Percentiles rank a stretch among this genome's conserved stretches.
These are phyloP conservation scores for Cercophora newfieldiana DNA, from an alignment of 495 filamentous ascomycete genomes.

Conservation along the genomic window DNA sequence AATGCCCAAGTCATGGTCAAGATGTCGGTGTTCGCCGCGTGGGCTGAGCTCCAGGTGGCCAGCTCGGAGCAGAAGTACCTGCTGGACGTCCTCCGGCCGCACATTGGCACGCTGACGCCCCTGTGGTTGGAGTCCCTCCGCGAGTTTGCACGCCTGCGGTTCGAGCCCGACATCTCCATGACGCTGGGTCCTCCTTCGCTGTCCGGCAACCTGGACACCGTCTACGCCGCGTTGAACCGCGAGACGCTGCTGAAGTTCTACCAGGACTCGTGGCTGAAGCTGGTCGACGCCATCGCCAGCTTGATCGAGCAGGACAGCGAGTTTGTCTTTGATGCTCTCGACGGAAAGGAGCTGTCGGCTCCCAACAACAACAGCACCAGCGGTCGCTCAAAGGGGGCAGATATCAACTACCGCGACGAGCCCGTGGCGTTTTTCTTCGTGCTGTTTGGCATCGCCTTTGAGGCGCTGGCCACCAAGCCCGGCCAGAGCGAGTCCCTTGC, in stretches of 20 bases:
- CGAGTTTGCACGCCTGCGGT: conserved; percentile 90
- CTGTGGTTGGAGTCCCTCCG: conserved; percentile 91
- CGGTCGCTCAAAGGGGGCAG: conserved; percentile 54
- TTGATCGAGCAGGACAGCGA: conserved; percentile 96
- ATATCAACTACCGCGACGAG: conserved; percentile 97
- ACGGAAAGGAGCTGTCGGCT: conserved; percentile 70
- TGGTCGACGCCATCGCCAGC: conserved; percentile 96
- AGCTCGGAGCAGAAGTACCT: conserved; percentile 92
- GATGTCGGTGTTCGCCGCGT: conserved; percentile 94
- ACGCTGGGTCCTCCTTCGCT: conserved; percentile 71
- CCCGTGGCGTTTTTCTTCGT: conserved; percentile 99
- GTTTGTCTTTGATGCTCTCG: conserved; percentile 94
- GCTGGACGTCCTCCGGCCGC: conserved; percentile 82
- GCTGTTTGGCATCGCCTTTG: conserved; percentile 92
- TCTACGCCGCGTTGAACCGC: conserved; percentile 91
- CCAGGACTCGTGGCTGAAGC: conserved; percentile 93
- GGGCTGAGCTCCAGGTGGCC: conserved; percentile 97
- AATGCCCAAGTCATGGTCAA: conserved; percentile 99
- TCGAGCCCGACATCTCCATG: conserved; percentile 95
- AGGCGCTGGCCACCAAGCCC: conserved; percentile 82
- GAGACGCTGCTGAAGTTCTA: conserved; percentile 95
- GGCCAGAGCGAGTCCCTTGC: conserved; percentile 66
- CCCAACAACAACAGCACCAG: conserved; percentile 48
- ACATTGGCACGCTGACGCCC: conserved; percentile 84
- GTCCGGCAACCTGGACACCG: conserved; percentile 79